Conservation (phyloP, 441 rosid genomes). For the Macaranga tanarius region DNA sequence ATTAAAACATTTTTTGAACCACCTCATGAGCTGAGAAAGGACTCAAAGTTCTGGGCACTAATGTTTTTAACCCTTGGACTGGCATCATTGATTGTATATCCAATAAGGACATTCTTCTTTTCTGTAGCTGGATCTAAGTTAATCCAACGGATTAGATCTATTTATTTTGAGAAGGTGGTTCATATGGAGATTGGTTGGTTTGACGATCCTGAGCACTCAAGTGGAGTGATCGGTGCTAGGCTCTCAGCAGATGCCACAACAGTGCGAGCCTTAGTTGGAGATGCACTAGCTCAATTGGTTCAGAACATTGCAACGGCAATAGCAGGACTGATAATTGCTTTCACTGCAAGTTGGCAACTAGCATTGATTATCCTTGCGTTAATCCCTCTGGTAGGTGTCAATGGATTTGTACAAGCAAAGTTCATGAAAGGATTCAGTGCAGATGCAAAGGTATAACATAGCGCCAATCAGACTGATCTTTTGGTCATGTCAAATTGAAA, state of each 20-base stretch:
- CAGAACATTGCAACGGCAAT: slow-evolving; percentile 54
- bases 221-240: slow-evolving; percentile 75
- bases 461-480: neutral
- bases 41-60: slow-evolving; percentile 65
- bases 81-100: slow-evolving; percentile 43
- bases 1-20: slow-evolving; percentile 58
- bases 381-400: slow-evolving; percentile 55
- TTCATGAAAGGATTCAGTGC: slow-evolving; percentile 70
- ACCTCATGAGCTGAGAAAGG: slow-evolving; percentile 46
- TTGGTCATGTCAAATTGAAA: neutral
- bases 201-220: slow-evolving; percentile 67
- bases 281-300: slow-evolving; percentile 55
- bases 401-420: slow-evolving; percentile 50
- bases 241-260: slow-evolving; percentile 75
- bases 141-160: slow-evolving; percentile 54
- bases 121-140: slow-evolving; percentile 63
- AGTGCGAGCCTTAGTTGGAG: slow-evolving; percentile 63
- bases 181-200: slow-evolving; percentile 84
- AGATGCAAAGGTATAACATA: slow-evolving; percentile 52
- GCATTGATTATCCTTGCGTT: slow-evolving; percentile 56
- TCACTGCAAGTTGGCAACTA: slow-evolving; percentile 63
- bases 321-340: slow-evolving; percentile 68
- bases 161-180: slow-evolving; percentile 80
- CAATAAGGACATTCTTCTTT: slow-evolving; percentile 54
- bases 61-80: slow-evolving; percentile 50